Percentiles rank a stretch among this genome's conserved stretches.
Conservation (phyloP, 2,329 filamentous ascomycete species). For the Tolypocladium pustulatum region DNA sequence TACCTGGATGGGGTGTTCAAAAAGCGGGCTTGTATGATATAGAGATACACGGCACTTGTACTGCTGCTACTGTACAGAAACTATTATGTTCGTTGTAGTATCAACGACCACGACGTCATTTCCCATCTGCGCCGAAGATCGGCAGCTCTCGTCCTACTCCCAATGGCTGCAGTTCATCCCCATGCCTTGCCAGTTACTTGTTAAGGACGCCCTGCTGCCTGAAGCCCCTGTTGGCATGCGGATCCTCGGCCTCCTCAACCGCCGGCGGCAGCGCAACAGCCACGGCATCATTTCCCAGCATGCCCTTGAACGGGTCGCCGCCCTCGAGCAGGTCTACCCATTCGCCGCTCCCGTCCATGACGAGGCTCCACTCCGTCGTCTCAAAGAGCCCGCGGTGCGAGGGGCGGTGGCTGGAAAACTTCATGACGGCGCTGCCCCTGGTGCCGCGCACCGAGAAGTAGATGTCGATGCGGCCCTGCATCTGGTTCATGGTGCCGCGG, state of each 20-base stretch:
- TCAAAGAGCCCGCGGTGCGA: constrained; percentile 56
- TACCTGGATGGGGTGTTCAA: constrained; percentile 10
- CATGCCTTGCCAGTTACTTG: constrained; percentile 11
- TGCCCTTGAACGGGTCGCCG: constrained; percentile 54
- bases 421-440: constrained; percentile 59
- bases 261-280: constrained; percentile 5
- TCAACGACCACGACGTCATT: background rate
- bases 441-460: constrained; percentile 78
- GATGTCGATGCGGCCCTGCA: constrained; percentile 86
- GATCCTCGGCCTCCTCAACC: constrained; percentile 20
- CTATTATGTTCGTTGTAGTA: background rate
- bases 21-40: constrained; percentile 28
- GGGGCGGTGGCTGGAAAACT: constrained; percentile 66
- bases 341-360: constrained; percentile 43
- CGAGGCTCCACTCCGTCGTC: constrained; percentile 84
- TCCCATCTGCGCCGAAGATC: background rate
- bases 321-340: constrained; percentile 66
- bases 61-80: constrained; percentile 8
- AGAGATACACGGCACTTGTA: constrained; percentile 18
- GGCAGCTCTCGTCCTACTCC: background rate
- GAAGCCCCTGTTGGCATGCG: constrained; percentile 35
- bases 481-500: constrained; percentile 78
- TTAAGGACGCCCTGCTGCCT: constrained; percentile 33
- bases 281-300: constrained; percentile 27
- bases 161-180: background rate